Evolutionary conservation across 2,329 filamentous ascomycete species (phyloP).

Genomic region (Sporothrix humicola): DNA sequence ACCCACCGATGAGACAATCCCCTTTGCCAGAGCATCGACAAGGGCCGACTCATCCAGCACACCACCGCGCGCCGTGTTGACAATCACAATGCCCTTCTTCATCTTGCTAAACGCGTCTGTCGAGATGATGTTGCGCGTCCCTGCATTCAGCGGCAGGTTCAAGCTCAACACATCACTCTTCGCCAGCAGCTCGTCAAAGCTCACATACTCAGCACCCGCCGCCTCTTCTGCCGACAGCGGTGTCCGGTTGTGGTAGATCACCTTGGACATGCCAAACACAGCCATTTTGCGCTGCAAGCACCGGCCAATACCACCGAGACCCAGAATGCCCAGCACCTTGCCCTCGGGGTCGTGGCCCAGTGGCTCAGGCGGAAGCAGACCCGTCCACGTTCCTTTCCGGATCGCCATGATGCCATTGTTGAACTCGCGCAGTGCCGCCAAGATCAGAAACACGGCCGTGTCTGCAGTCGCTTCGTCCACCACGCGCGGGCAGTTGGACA

Average conservation of each 20-base stretch:
- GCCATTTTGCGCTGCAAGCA: slow-evolving; percentile 54
- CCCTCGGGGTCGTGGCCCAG: slow-evolving; percentile 70
- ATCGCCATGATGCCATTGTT: slow-evolving; percentile 65
- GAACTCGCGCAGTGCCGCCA: slow-evolving; percentile 70
- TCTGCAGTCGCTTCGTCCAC: slow-evolving; percentile 75
- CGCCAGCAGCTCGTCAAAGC: slow-evolving; percentile 59
- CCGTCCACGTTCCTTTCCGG: slow-evolving; percentile 65
- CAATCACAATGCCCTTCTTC: slow-evolving; percentile 60
- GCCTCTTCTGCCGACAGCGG: slow-evolving; percentile 48
- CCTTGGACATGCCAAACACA: slow-evolving; percentile 59
- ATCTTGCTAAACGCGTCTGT: slow-evolving; percentile 56
- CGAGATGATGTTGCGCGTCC: slow-evolving; percentile 57
- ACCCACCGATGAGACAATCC: slow-evolving; percentile 60
- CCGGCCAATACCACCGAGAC: slow-evolving; percentile 65
- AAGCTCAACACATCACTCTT: slow-evolving; percentile 61
- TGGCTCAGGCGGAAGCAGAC: slow-evolving; percentile 47
- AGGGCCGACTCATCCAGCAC: slow-evolving; percentile 62
- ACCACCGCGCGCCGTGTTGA: slow-evolving; percentile 61
- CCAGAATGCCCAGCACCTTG: slow-evolving; percentile 63
- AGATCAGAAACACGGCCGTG: slow-evolving; percentile 71
- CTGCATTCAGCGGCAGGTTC: slow-evolving; percentile 56
- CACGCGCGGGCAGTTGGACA: slow-evolving; percentile 71
- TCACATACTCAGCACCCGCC: slow-evolving; percentile 56
- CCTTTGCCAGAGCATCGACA: slow-evolving; percentile 58
- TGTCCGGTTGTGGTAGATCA: slow-evolving; percentile 62